Evolutionary conservation across 163 green algal species (phyloP).

Genomic region (Scenedesmus sp.): DNA sequence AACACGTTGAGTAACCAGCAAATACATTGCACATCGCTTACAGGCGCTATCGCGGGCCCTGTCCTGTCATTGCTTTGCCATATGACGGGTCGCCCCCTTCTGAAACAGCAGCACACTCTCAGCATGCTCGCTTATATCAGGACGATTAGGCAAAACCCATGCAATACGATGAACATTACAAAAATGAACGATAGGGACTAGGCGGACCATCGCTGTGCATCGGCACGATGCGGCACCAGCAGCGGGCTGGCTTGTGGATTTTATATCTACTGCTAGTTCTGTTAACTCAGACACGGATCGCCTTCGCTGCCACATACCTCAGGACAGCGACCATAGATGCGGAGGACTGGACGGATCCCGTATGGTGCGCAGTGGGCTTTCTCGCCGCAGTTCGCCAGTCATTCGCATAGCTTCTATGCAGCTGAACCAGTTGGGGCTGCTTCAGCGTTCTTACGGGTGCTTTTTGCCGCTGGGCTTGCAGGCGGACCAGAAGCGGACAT

Average conservation of each 20-base stretch:
- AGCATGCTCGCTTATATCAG: not conserved
- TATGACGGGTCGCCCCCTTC: not conserved
- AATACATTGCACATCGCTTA: not conserved
- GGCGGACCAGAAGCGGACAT: not conserved
- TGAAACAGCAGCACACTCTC: not conserved
- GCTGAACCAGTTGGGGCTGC: not conserved
- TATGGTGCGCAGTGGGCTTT: not conserved
- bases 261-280: not conserved
- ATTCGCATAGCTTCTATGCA: not conserved
- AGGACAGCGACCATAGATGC: slow-evolving; percentile 7
- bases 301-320: not conserved
- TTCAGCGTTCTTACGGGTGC: not conserved
- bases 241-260: not conserved
- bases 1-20: not conserved
- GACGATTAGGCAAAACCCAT: not conserved
- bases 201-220: not conserved
- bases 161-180: not conserved
- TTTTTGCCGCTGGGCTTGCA: slow-evolving; percentile 9
- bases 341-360: slow-evolving; percentile 8
- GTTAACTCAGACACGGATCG: not conserved
- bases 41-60: not conserved
- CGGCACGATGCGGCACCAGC: not conserved
- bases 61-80: not conserved
- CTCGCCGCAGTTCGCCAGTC: not conserved
- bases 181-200: not conserved